Evolutionary conservation across 2,329 filamentous ascomycete genomes (phyloP).

Genomic region (Monosporascus ibericus): DNA sequence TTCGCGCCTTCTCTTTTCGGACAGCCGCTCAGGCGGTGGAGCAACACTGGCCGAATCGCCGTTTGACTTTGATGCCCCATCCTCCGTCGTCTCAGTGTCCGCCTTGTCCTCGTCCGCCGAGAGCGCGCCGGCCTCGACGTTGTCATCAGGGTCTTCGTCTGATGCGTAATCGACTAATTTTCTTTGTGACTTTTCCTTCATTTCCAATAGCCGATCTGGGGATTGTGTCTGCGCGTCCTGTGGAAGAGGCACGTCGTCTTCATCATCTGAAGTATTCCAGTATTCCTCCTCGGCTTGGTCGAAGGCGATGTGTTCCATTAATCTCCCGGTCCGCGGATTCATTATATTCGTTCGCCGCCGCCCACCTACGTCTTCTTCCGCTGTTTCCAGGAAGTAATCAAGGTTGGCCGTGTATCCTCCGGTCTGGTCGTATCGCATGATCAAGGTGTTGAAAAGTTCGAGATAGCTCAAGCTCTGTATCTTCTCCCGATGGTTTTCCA

Average conservation of each 20-base stretch:
- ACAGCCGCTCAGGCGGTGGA: constrained; percentile 69
- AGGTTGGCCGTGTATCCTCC: constrained; percentile 59
- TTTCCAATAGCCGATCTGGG: constrained; percentile 25
- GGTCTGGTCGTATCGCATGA: constrained; percentile 73
- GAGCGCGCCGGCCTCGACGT: constrained; percentile 44
- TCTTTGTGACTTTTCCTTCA: constrained; percentile 59
- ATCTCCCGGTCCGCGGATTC: constrained; percentile 50
- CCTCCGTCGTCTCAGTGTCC: constrained; percentile 14
- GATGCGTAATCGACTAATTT: constrained; percentile 89
- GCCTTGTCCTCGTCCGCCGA: constrained; percentile 21
- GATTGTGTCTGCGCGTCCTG: constrained; percentile 14
- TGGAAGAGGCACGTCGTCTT: constrained; percentile 55
- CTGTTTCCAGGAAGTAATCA: constrained; percentile 64
- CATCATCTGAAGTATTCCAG: constrained; percentile 84
- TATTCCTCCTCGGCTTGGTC: constrained; percentile 88
- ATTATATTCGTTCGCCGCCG: constrained; percentile 32
- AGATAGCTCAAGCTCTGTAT: constrained; percentile 73
- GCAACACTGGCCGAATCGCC: constrained; percentile 32
- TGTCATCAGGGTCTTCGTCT: constrained; percentile 74
- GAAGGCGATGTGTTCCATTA: constrained; percentile 64
- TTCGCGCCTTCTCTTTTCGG: constrained; percentile 85
- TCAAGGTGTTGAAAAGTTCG: constrained; percentile 72
- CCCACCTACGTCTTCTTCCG: constrained; percentile 50
- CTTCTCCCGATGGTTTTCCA: constrained; percentile 76
- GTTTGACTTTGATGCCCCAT: constrained; percentile 27